These are phyloP conservation scores for Elaeagnus macrophylla DNA, from an alignment of 306 rosid genomes.

Conservation along the genomic window DNA sequence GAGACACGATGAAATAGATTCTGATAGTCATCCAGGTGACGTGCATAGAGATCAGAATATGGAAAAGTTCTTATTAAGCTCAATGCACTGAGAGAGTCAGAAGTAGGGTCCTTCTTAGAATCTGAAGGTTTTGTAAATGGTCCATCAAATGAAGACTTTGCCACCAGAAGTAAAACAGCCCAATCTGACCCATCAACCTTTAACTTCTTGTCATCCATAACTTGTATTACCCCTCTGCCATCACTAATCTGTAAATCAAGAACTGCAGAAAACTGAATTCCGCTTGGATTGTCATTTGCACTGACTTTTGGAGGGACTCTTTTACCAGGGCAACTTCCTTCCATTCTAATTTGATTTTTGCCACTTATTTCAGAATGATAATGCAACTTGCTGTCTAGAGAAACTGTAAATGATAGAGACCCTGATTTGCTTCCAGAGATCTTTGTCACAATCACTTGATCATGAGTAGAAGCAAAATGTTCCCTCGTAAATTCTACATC, in stretches of 20 bases:
- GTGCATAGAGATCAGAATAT: conserved; percentile 53
- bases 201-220: conserved; percentile 51
- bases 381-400: conserved; percentile 60
- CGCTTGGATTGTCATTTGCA: conserved; percentile 41
- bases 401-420: conserved; percentile 59
- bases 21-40: conserved; percentile 69
- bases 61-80: conserved; percentile 31
- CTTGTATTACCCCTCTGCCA: conserved; percentile 43
- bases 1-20: conserved; percentile 72
- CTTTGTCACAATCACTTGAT: conserved; percentile 66
- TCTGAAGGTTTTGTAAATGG: conserved; percentile 62
- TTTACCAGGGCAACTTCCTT: conserved; percentile 65
- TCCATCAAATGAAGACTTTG: conserved; percentile 68
- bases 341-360: conserved; percentile 49
- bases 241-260: conserved; percentile 66
- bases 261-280: conserved; percentile 65
- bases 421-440: conserved; percentile 56
- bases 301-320: conserved; percentile 36
- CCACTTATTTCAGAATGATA: conserved; percentile 38
- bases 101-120: conserved; percentile 68
- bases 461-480: conserved; percentile 66
- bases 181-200: conserved; percentile 69
- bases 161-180: conserved; percentile 66
- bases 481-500: conserved; percentile 67
- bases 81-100: conserved; percentile 44